A percentile compares a stretch with the other conserved stretches of the same genome.
Evolutionary conservation across 225 moss, liverwort and hornwort genomes (phyloP).

Genomic region (Neckera pumila): DNA sequence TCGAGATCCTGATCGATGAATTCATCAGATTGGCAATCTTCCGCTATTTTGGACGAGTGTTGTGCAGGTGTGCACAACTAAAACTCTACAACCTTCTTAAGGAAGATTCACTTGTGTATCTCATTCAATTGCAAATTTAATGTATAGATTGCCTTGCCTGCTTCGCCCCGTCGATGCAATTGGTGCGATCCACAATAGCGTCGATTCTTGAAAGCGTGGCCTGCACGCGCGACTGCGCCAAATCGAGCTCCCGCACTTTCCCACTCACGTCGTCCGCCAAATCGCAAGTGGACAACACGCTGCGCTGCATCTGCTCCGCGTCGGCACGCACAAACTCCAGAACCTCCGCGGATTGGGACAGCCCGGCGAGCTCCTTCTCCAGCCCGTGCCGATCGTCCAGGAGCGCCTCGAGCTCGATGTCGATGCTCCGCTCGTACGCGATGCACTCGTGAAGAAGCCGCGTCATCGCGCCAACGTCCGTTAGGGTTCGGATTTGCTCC

Average conservation of each 20-base stretch:
- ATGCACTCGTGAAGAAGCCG: constrained; percentile 80
- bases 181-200: constrained; percentile 81
- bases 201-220: constrained; percentile 71
- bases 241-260: constrained; percentile 82
- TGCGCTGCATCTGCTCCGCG: constrained; percentile 71
- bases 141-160: constrained; percentile 1
- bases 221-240: constrained; percentile 85
- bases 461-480: constrained; percentile 84
- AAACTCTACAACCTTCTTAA: neutral
- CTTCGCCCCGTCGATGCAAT: constrained; percentile 78
- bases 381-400: constrained; percentile 68
- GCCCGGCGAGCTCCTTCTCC: constrained; percentile 50
- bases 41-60: neutral
- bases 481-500: constrained; percentile 60
- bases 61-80: neutral
- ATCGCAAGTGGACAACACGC: constrained; percentile 71
- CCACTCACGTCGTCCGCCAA: constrained; percentile 88
- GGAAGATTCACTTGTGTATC: neutral
- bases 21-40: neutral
- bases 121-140: neutral
- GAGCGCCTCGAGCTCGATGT: constrained; percentile 62
- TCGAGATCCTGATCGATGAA: neutral
- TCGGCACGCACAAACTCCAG: constrained; percentile 74
- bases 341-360: constrained; percentile 66
- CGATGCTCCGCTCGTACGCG: constrained; percentile 64